Percentiles rank a stretch among this genome's conserved stretches.
phyloP scores from a whole-genome alignment of 1,284 basidiomycete species.

The Naganishia sp. region DNA sequence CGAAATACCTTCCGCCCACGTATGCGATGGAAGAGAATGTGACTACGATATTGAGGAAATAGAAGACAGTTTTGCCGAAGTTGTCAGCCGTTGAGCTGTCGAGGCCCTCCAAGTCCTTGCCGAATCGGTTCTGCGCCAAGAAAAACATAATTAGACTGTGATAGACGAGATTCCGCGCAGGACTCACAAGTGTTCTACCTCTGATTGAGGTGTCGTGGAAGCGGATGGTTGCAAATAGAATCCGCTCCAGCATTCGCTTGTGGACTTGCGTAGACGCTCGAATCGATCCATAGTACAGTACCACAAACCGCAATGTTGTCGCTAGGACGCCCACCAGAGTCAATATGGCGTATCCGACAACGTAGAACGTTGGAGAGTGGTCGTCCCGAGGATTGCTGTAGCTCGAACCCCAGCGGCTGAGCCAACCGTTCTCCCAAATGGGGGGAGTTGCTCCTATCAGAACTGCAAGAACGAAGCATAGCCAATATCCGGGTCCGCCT shows the following conservation, averaged over 20 bases:
- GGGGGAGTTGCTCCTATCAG: conserved; percentile 63
- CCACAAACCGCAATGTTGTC: conserved; percentile 45
- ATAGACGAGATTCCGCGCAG: background rate
- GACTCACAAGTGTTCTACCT: conserved; percentile 59
- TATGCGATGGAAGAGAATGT: conserved; percentile 65
- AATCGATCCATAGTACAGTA: conserved; percentile 64
- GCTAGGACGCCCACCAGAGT: conserved; percentile 44
- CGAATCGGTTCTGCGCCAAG: conserved; percentile 75
- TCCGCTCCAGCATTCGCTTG: conserved; percentile 72
- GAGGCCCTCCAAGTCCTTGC: conserved; percentile 90
- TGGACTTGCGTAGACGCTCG: conserved; percentile 71
- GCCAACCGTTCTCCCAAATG: conserved; percentile 79
- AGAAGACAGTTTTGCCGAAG: conserved; percentile 71
- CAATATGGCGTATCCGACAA: conserved; percentile 68
- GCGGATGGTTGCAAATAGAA: conserved; percentile 85
- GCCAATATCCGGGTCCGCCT: conserved; percentile 69
- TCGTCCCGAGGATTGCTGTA: conserved; percentile 40
- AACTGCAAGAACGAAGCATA: conserved; percentile 63
- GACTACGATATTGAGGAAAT: conserved; percentile 51
- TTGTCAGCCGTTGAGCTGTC: conserved; percentile 84
- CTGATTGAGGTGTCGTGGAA: conserved; percentile 92
- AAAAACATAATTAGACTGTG: background rate
- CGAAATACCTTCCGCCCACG: conserved; percentile 76
- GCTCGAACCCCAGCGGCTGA: conserved; percentile 58
- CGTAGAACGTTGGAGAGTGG: conserved; percentile 69